A percentile compares a stretch with the other conserved stretches of the same genome.
Evolutionary conservation across 768 basidiomycete genomes (phyloP).

Genomic region (Bullera alba): DNA sequence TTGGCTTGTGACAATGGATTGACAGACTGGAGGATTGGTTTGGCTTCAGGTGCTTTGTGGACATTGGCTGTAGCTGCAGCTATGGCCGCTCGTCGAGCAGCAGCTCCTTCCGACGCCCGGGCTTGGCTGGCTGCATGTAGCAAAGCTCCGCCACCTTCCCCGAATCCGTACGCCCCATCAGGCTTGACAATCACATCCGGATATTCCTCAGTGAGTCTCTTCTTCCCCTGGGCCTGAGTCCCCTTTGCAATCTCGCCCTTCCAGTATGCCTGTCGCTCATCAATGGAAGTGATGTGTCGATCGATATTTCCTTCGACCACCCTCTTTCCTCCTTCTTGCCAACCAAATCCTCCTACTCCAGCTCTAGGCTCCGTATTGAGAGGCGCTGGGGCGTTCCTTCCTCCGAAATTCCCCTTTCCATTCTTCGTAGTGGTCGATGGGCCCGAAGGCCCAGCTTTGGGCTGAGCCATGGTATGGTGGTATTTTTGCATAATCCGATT

Average conservation of each 20-base stretch:
- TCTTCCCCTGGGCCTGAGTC: neutral
- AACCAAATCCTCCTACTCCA: constrained; percentile 24
- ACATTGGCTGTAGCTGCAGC: neutral
- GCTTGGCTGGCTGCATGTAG: neutral
- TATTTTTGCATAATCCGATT: constrained; percentile 7
- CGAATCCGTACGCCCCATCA: constrained; percentile 6
- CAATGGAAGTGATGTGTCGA: constrained; percentile 18
- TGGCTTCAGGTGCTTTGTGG: neutral
- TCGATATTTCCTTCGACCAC: constrained; percentile 23
- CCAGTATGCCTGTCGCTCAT: constrained; percentile 23
- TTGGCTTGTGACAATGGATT: neutral
- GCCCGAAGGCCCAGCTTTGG: constrained; percentile 8
- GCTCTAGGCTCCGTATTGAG: constrained; percentile 30
- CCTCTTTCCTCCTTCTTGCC: constrained; percentile 32
- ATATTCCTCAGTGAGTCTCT: constrained; percentile 2
- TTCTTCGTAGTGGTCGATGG: neutral
- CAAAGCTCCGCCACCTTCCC: neutral
- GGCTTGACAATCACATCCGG: constrained; percentile 12
- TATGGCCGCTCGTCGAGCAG: constrained; percentile 16
- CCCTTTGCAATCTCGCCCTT: neutral
- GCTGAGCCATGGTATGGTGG: constrained; percentile 27
- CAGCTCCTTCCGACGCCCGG: constrained; percentile 3
- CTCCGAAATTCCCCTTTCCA: constrained; percentile 1
- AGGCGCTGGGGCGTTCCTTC: constrained; percentile 19
- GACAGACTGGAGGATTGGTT: neutral